phyloP scores from a whole-genome alignment of 108 stramenopile species.

The Fistulifera pelliculosa region DNA sequence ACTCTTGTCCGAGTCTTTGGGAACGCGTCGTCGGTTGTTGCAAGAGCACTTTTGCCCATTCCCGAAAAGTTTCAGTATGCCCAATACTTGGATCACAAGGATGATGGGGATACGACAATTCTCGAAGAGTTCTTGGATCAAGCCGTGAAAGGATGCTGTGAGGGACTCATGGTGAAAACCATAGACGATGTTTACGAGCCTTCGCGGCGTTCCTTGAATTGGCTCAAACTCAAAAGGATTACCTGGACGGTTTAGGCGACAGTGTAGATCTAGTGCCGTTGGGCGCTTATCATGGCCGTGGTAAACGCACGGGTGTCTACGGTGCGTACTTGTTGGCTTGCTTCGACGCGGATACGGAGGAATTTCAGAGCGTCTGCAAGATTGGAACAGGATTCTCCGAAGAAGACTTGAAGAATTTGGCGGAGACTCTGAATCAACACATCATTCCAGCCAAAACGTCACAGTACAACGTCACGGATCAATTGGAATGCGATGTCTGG shows the following conservation, averaged over 20 bases:
- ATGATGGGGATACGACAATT: conserved; percentile 74
- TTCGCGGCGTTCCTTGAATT: conserved; percentile 91
- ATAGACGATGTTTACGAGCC: conserved; percentile 94
- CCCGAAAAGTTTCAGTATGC: conserved; percentile 91
- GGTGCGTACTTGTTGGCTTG: conserved; percentile 98
- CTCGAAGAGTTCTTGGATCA: conserved; percentile 91
- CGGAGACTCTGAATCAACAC: conserved; percentile 67
- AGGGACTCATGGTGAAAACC: conserved; percentile 99
- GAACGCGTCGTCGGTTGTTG: conserved; percentile 78
- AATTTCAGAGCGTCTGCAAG: conserved; percentile 98
- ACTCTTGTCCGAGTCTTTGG: conserved; percentile 67
- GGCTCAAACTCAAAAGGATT: conserved; percentile 99
- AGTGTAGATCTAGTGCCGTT: conserved; percentile 97
- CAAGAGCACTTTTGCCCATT: conserved; percentile 73
- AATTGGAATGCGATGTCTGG: conserved; percentile 93
- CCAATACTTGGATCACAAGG: conserved; percentile 26
- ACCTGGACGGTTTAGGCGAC: conserved; percentile 97
- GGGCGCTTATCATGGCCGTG: conserved; percentile 93
- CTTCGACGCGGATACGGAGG: conserved; percentile 93
- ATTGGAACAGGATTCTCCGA: conserved; percentile 99
- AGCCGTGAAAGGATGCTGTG: conserved; percentile 97
- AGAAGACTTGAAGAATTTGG: conserved; percentile 77
- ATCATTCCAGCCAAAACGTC: conserved; percentile 54
- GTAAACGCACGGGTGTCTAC: conserved; percentile 92
- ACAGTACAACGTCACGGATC: conserved; percentile 78